Base-by-base conservation (phyloP, 805 yeast species). In the Ogataea polymorpha region DNA sequence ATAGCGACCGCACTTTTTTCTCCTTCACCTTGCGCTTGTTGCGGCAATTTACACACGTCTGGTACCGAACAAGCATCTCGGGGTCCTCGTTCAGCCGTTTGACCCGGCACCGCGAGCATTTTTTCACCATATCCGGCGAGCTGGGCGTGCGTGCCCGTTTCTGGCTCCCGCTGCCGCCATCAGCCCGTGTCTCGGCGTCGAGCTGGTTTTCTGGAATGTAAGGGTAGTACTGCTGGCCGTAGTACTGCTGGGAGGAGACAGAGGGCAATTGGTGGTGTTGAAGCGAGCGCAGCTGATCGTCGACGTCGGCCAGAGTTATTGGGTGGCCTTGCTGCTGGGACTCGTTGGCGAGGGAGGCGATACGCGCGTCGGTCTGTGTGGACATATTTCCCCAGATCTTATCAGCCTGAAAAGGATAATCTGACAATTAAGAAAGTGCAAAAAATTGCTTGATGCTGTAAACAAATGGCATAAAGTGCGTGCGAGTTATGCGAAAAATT, bases 91-190 rank as follows among this genome's bases (percentile, higher is more conserved):
- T 49, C 1, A 50, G 20, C 39, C 75, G 47, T 32, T 66, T 69
- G 16, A 66, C 70, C 13, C 74, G 53, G 46, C 75, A 70, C 27
- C 75, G 58, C 1, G 74, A 62, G 44, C 75, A 70, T 41, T 70
- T 70, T 50, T 59, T 65, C 7, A 62, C 48, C 7, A 50, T 42
- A 13, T 51, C 51, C 11, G 29, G 40, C 14, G 42, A 35, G 2
- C 32, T 27, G n/a, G 37, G 29, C 9, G 45, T 12, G 5, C 41
- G 40, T 2, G 33, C 38, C 36, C 40, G 46, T 44, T 39, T 49
- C 32, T 38, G 27, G 23, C 37, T 29, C 12, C 37, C 32, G 13
- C 30, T 31, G 13, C 30, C 13, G 10, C 24, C 18, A 9, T 32
- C 33, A 24, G 37, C 38, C 20, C 23, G 41, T 2, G 37, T 16